phyloP scores from a whole-genome alignment of 225 moss, liverwort and hornwort species.

The Pleurozium schreberi region DNA sequence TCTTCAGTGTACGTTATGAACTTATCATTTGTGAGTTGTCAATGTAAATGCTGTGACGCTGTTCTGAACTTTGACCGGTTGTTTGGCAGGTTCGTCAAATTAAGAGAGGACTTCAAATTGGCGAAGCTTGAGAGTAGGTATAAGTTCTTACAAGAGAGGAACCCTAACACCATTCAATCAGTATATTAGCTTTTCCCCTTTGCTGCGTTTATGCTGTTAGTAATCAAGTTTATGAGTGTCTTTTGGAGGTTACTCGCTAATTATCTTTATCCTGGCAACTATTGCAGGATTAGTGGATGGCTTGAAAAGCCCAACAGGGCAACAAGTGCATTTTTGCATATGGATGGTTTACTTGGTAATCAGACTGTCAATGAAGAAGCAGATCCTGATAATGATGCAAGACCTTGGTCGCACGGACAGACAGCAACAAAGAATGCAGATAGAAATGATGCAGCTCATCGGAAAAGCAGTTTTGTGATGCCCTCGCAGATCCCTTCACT shows the following conservation, averaged over 20 bases:
- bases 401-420: neutral
- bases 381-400: neutral
- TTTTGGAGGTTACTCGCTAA: neutral
- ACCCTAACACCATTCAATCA: neutral
- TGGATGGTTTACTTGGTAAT: constrained; percentile 30
- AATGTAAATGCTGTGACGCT: neutral
- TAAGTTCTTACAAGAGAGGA: neutral
- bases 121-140: constrained; percentile 54
- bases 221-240: neutral
- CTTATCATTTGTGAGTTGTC: neutral
- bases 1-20: neutral
- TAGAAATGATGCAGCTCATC: constrained; percentile 1
- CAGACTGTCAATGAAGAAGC: constrained; percentile 8
- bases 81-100: constrained; percentile 38
- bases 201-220: neutral
- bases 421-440: neutral
- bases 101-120: constrained; percentile 48
- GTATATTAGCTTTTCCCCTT: neutral
- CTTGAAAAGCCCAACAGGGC: constrained; percentile 42
- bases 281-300: constrained; percentile 49
- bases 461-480: constrained; percentile 37
- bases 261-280: neutral
- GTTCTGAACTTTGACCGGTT: neutral
- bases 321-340: constrained; percentile 37
- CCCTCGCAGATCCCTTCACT: constrained; percentile 21